Evolutionary conservation across 2,329 filamentous ascomycete species (phyloP).

Genomic region (Cladosporium sp.): DNA sequence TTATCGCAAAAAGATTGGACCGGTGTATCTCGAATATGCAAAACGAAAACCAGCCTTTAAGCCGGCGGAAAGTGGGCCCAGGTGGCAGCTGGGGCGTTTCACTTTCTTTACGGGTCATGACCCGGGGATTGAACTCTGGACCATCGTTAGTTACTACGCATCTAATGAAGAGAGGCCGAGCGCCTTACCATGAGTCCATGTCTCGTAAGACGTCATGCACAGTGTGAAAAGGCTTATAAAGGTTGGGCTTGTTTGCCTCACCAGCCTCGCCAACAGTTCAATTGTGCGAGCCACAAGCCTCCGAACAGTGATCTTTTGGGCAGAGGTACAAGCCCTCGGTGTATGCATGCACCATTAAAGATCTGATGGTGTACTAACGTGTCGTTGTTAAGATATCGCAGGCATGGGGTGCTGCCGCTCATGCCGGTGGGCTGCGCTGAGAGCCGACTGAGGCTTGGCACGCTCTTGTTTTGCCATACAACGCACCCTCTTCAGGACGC

Average conservation of each 20-base stretch:
- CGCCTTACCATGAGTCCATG: no score
- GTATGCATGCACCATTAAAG: background rate
- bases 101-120: no score
- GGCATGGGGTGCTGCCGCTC: background rate
- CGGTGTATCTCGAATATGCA: no score
- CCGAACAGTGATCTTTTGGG: background rate
- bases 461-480: background rate
- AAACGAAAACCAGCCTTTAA: no score
- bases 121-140: no score
- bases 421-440: background rate
- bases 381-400: conserved; percentile 8
- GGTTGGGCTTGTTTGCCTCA: background rate
- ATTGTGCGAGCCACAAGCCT: background rate
- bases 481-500: background rate
- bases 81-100: no score
- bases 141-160: no score
- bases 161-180: no score
- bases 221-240: background rate
- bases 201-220: no score
- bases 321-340: background rate
- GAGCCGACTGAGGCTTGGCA: background rate
- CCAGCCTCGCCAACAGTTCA: background rate
- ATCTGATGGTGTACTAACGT: background rate
- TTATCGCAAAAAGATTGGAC: no score
- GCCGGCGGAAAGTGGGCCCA: no score